These are phyloP conservation scores for Firmiana major DNA, from an alignment of 345 rosid species.

Conservation along the genomic window DNA sequence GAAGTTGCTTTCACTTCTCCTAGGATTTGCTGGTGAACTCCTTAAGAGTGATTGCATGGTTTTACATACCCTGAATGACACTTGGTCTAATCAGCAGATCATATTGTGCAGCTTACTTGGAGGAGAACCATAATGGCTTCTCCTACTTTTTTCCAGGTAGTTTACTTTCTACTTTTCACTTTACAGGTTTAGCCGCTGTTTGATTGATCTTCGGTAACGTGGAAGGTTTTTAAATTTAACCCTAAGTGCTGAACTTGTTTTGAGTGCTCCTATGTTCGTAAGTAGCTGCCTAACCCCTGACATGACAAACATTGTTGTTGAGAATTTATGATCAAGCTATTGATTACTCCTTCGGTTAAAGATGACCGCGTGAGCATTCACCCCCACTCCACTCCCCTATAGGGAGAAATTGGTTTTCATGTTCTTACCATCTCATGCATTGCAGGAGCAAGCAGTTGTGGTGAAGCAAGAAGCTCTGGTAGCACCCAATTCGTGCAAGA, in stretches of 20 bases:
- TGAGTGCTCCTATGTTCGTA: neutral
- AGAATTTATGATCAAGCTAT: neutral
- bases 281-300: neutral
- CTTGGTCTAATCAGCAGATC: neutral
- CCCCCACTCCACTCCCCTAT: neutral
- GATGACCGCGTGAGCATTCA: neutral
- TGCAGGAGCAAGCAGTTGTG: constrained; percentile 36
- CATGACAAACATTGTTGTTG: neutral
- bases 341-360: neutral
- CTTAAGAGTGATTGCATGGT: neutral
- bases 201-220: neutral
- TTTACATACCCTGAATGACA: neutral
- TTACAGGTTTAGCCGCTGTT: neutral
- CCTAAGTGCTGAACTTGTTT: neutral
- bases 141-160: neutral
- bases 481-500: constrained; percentile 26
- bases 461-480: constrained; percentile 22
- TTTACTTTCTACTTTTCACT: neutral
- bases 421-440: neutral
- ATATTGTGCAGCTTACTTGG: neutral
- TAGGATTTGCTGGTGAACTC: neutral
- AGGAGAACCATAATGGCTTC: neutral
- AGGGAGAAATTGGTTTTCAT: neutral
- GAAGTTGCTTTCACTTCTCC: neutral
- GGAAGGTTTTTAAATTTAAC: neutral